Base-by-base conservation (phyloP, 805 yeast genomes). In the Millerozyma acaciae region DNA sequence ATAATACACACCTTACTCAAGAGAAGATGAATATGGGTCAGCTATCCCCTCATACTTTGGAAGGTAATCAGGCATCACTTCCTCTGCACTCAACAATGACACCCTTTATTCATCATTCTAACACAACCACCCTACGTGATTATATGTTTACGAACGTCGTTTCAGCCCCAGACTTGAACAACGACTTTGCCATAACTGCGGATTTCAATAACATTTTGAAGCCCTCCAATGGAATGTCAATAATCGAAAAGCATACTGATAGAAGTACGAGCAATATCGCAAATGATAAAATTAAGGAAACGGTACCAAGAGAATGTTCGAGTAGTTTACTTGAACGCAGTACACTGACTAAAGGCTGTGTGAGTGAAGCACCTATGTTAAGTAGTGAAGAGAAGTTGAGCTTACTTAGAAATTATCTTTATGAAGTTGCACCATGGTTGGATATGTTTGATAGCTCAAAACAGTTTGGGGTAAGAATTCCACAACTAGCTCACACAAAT, bases 351-450 rank as follows among this genome's bases (percentile, higher is more conserved):
- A 37, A 55, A 16, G 46, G 47, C 18, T 51, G 42, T 28, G 50
- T 57, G 8, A 36, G 49, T 4, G 32, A 56, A 37, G 60, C 60
- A 3, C 34, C 56, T 7, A 41, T 59, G n/a, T n/a, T n/a, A n/a
- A n/a, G n/a, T n/a, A n/a, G n/a, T n/a, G 27, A 16, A 8, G 68
- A 62, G 34, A 49, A 50, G 39, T 45, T 59, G 36, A 20, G 40
- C 8, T 39, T 65, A 28, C 39, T 59, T 45, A 52, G 53, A 31
- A 56, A 50, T 12, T 68, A 55, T 31, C 40, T 64, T 3, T 64
- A 62, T 33, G 60, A 60, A 21, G 57, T 66, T 17, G 67, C 70
- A 0, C 50, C 57, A 1, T 59, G 69, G 52, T 39, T 64, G 13
- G 70, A 64, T 35, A 62, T 65, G 61, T 65, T 62, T 41, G 57